Percentiles rank a stretch among this genome's conserved stretches.
phyloP scores from a whole-genome alignment of 2,329 filamentous ascomycete species.

The Arthrobotrys pseudoclavata region DNA sequence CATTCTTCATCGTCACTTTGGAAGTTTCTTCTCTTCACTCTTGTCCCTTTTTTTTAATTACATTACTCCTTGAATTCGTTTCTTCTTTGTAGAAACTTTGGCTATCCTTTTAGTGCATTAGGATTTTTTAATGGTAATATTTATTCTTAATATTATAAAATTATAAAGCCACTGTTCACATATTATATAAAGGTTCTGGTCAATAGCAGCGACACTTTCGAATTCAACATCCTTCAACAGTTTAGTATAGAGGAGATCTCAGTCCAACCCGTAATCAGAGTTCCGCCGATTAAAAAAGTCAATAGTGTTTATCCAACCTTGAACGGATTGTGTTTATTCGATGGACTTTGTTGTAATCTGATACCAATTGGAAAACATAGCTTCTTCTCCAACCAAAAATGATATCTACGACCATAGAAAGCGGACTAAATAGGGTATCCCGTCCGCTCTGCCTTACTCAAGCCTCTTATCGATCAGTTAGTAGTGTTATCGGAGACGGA shows the following conservation, averaged over 20 bases:
- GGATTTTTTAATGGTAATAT: conserved; percentile 1
- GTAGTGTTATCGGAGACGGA: neutral
- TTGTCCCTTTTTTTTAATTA: conserved; percentile 18
- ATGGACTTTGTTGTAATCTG: neutral
- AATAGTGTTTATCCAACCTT: too few relatives aligned
- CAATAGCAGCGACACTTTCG: too few relatives aligned
- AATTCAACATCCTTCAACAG: too few relatives aligned
- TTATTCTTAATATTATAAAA: conserved; percentile 12
- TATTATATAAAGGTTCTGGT: too few relatives aligned
- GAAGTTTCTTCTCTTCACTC: neutral
- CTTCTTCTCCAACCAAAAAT: neutral
- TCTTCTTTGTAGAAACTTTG: conserved; percentile 34
- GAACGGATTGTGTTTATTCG: too few relatives aligned
- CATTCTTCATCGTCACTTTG: neutral
- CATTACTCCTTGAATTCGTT: neutral
- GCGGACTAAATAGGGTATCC: neutral
- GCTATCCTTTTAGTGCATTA: conserved; percentile 8
- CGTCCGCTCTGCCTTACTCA: conserved; percentile 4
- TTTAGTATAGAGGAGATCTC: too few relatives aligned
- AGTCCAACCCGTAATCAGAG: too few relatives aligned
- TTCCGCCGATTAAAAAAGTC: too few relatives aligned
- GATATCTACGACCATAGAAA: conserved; percentile 1
- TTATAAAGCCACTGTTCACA: neutral
- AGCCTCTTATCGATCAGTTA: neutral
- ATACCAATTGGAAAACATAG: neutral